Evolutionary conservation across 2,329 filamentous ascomycete species (phyloP), one percentile per base, ranked within the genome.

Genomic region (Pseudopithomyces chartarum): DNA sequence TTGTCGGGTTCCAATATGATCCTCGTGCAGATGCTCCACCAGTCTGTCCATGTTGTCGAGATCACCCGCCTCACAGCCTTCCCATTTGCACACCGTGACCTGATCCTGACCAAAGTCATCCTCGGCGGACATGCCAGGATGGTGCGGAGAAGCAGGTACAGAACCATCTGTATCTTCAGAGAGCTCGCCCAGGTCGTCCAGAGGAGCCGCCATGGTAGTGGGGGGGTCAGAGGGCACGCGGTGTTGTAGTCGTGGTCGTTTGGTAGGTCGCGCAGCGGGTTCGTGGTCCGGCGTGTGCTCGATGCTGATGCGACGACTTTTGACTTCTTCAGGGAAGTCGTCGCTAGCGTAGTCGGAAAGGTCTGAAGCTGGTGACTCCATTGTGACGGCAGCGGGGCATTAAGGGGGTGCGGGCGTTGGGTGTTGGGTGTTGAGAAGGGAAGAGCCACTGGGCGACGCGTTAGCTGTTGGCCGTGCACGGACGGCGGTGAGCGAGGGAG

Each of bases 1-100:
- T 79, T 95, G 91, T 53, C 93, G 87, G 59, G 88, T 91, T 71
- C 95, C 92, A 69, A 98, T 97, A 77, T 99, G 95, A 56, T 94
- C 91, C 70, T 92, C 90, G 77, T 98, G 94, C 40, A 83, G 77
- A 65, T 83, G 81, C 56, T 78, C 73, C 50, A 83, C 81, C 43
- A 83, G 71, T 23, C 79, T 78, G 61, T 83, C 81, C 74, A 82
- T 83, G 63, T 83, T 82, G 32, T 76, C 73, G 29, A 81, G 67
- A 44, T 79, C 75, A 38, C 80, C 80, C 17, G 75, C 79, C n/a
- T 76, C 68, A 65, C 81, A 83, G 55, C 80, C 81, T 29, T 80
- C 77, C 81, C 81, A 83, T 42, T 81, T 78, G 68, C 81, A 83
- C 23, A 76, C 69, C 3, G 77, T 81, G 42, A 80, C 72, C 57